Base-by-base conservation (phyloP, 257 asterid species). In the Nemophila menziesii region DNA sequence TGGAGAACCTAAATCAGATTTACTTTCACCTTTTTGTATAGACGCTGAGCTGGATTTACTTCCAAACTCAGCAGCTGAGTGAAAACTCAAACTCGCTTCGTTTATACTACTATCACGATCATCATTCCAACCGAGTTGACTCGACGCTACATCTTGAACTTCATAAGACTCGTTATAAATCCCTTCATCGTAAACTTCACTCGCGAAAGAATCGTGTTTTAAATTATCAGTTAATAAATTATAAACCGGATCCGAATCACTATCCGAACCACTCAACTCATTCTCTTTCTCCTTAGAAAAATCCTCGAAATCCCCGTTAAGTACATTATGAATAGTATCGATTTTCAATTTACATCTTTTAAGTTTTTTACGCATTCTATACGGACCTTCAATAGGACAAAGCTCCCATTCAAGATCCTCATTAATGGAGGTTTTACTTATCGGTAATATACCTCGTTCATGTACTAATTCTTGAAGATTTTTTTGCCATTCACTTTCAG, bases 321-420 rank as follows among this genome's bases (percentile, higher is more conserved):
- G 65, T 63, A 85, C 73, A 72, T 60, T 74, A 67, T 81, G 85
- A 57, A 90, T 75, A 43, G 89, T 65, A 29, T 77, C 83, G 16
- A 79, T 60, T 66, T 72, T 90, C 34, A 77, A 69, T 58, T 79
- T 85, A 78, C 80, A 72, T 45, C 83, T 78, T 48, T 90, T 92
- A 40, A 90, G 76, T 67, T 90, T 90, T 61, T 85, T 90, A 44
- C 96, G 87, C 99, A 81, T 90, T 71, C 99, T 67, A 53, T 81
- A 90, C 16, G 96, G 99, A 46, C 99, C 99, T 75, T 90, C 99
- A 52, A 90, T 90, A 58, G 99, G 99, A 73, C 99, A 90, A 55
- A 90, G 94, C 62, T 74, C 71, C 94, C 93, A 85, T 60, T 81
- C 96, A 20, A 63, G 87, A 66, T 85, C 87, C 39, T 65, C 89